Conservation (phyloP, 805 yeast species). For the Nakazawaea laoshanensis region DNA sequence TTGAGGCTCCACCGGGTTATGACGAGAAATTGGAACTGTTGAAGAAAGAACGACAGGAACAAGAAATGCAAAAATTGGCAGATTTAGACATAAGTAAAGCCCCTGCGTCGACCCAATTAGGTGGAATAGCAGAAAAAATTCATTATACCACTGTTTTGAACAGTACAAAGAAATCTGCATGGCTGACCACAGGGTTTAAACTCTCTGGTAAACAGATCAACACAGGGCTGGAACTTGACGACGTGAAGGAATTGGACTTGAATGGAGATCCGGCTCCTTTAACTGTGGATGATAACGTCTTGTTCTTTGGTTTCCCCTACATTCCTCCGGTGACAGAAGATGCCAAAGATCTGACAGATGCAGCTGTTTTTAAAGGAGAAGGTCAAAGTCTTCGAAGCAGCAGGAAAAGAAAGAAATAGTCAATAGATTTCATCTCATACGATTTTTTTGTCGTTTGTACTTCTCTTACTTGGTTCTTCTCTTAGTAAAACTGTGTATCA, state of each 20-base stretch:
- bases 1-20: slow-evolving; percentile 98
- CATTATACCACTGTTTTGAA: slow-evolving; percentile 52
- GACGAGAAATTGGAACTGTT: slow-evolving; percentile 35
- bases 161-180: slow-evolving; percentile 21
- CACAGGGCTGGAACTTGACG: slow-evolving; percentile 14
- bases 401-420: slow-evolving; percentile 17
- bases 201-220: slow-evolving; percentile 53
- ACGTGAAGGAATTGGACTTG: slow-evolving; percentile 36
- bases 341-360: slow-evolving; percentile 16
- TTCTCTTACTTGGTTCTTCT: too few species aligned
- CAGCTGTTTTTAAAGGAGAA: slow-evolving; percentile 42
- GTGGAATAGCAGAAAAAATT: slow-evolving; percentile 45
- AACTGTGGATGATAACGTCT: slow-evolving; percentile 70
- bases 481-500: too few species aligned
- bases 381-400: slow-evolving; percentile 73
- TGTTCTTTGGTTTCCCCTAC: slow-evolving; percentile 90
- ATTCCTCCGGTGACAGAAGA: slow-evolving; percentile 35
- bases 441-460: too few species aligned
- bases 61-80: slow-evolving; percentile 16
- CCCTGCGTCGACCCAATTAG: slow-evolving; percentile 22
- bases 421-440: too few species aligned
- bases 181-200: slow-evolving; percentile 60
- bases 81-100: slow-evolving; percentile 32
- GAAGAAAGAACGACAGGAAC: slow-evolving; percentile 13
- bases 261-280: slow-evolving; percentile 67